Conservation (phyloP, 1,139 yeast genomes). For the Geotrichum cucujoidarum region DNA sequence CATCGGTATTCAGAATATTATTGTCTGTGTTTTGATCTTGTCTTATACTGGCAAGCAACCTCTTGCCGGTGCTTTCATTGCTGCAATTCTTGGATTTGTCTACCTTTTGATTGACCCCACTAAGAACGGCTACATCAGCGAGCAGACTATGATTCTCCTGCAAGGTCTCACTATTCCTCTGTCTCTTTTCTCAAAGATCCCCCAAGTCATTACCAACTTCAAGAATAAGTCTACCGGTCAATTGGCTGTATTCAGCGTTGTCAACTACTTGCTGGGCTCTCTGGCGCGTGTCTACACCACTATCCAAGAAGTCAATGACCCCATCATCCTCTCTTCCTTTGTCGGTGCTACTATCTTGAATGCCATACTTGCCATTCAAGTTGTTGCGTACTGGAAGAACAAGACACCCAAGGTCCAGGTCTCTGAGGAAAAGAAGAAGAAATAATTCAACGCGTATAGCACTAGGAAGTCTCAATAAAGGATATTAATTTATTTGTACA, state of each 20-base stretch:
- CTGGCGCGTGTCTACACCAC: constrained; percentile 56
- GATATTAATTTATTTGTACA: too few species aligned
- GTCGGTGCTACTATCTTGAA: constrained; percentile 36
- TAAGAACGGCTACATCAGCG: constrained; percentile 26
- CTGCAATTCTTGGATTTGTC: constrained; percentile 23
- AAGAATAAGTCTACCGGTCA: constrained; percentile 50
- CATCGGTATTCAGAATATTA: constrained; percentile 40
- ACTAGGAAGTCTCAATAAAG: background rate
- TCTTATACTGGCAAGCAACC: constrained; percentile 26
- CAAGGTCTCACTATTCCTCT: constrained; percentile 54
- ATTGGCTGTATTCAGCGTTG: constrained; percentile 49
- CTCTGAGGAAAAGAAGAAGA: constrained; percentile 13
- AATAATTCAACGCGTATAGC: constrained; percentile 9
- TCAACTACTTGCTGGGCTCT: constrained; percentile 53
- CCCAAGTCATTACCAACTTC: constrained; percentile 50
- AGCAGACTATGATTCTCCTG: constrained; percentile 34
- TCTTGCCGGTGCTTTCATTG: constrained; percentile 29
- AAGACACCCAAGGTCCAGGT: background rate
- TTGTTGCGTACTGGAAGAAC: constrained; percentile 34
- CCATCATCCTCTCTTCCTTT: constrained; percentile 35
- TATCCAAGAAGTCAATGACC: constrained; percentile 40
- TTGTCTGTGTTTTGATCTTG: constrained; percentile 37
- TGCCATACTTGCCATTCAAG: constrained; percentile 36
- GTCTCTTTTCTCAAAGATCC: constrained; percentile 49
- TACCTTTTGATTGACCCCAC: constrained; percentile 24